Evolutionary conservation across 805 yeast species (phyloP).

Genomic region (Nakazawaea pomicola): DNA sequence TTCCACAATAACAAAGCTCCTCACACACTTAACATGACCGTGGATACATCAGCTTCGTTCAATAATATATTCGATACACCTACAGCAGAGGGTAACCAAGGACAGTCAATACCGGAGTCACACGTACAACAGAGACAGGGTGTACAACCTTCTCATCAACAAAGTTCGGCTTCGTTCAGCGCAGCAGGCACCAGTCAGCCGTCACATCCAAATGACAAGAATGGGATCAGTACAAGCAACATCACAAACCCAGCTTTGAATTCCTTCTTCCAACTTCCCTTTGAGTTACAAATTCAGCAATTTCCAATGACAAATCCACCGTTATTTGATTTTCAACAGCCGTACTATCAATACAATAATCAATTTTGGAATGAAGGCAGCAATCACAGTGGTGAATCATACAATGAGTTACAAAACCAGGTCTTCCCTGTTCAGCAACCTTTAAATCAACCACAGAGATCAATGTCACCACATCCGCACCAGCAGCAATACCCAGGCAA

Average conservation of each 20-base stretch:
- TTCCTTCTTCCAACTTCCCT: slow-evolving; percentile 13
- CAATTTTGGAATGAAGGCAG: neutral
- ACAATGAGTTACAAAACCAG: neutral
- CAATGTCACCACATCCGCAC: slow-evolving; percentile 1
- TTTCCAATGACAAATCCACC: slow-evolving; percentile 32
- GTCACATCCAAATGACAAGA: neutral
- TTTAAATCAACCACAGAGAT: neutral
- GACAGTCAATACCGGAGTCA: too few species aligned
- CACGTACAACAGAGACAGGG: too few species aligned
- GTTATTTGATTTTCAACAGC: slow-evolving; percentile 23
- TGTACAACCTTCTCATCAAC: too few species aligned
- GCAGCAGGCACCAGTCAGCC: too few species aligned
- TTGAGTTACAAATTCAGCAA: slow-evolving; percentile 22
- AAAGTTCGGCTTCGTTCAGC: too few species aligned
- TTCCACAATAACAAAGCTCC: too few species aligned
- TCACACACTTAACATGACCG: too few species aligned
- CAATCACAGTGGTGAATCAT: neutral
- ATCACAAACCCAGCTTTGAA: slow-evolving; percentile 12
- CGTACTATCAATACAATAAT: slow-evolving; percentile 7
- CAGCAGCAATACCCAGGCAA: neutral
- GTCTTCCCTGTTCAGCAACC: neutral
- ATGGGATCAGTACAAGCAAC: neutral
- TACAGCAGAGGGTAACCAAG: too few species aligned
- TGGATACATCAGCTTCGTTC: too few species aligned
- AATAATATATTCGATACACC: too few species aligned